phyloP scores from a whole-genome alignment of 768 basidiomycete genomes.

The Neoboletus subvelutipes region DNA sequence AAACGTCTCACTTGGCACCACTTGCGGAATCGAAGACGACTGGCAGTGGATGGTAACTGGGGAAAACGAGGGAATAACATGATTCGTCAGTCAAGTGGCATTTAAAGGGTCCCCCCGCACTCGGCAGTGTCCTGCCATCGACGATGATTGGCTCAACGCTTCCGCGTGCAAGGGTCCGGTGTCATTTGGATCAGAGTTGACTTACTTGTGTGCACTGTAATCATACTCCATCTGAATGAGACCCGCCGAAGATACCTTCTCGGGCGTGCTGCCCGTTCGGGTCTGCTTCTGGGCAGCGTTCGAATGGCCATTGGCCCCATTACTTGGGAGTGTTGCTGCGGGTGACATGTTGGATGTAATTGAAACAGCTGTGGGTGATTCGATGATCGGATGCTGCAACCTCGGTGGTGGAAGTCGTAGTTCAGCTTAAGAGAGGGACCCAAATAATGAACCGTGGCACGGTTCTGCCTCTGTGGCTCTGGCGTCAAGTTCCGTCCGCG shows the following conservation, averaged over 20 bases:
- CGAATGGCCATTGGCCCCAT: conserved; percentile 15
- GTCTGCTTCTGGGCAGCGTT: conserved; percentile 17
- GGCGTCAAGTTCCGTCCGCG: conserved; percentile 22
- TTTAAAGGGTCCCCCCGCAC: background rate
- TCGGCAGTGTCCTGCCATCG: conserved; percentile 7
- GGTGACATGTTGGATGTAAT: conserved; percentile 25
- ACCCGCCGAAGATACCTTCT: conserved; percentile 55
- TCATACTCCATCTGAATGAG: conserved; percentile 81
- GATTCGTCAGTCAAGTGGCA: conserved; percentile 33
- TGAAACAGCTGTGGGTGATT: background rate
- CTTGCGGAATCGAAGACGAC: conserved; percentile 89
- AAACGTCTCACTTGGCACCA: conserved; percentile 80
- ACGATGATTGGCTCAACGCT: conserved; percentile 21
- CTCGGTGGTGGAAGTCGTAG: conserved; percentile 6
- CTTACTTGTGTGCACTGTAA: conserved; percentile 88
- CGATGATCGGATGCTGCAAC: background rate
- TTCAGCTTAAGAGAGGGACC: background rate
- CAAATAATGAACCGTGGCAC: background rate
- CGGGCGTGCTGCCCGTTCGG: background rate
- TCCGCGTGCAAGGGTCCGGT: conserved; percentile 21
- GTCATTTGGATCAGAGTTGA: conserved; percentile 15
- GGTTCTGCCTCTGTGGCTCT: background rate
- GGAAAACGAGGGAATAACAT: conserved; percentile 43
- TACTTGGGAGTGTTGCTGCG: conserved; percentile 13
- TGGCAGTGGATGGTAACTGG: conserved; percentile 93